phyloP scores from a whole-genome alignment of 2,329 filamentous ascomycete genomes.

The Claviceps pazoutovae region DNA sequence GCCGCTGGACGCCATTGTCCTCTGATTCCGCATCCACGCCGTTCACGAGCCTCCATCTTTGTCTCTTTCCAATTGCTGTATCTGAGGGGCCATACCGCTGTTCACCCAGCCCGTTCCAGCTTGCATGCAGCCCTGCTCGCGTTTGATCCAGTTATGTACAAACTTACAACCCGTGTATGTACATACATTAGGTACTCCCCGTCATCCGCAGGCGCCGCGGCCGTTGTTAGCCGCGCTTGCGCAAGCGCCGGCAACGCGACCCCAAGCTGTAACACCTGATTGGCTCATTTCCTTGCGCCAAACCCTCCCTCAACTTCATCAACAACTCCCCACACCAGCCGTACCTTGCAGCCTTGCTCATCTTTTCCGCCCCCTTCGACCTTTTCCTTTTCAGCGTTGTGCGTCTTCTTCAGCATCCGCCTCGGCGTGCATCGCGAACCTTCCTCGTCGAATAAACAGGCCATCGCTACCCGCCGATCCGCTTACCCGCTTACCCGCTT shows the following conservation, averaged over 20 bases:
- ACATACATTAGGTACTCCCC: no score
- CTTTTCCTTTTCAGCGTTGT: not conserved
- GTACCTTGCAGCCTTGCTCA: not conserved
- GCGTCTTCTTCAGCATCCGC: not conserved
- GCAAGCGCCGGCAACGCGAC: not conserved
- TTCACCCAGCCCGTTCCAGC: not conserved
- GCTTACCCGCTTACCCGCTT: no score
- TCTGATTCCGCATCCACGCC: no score
- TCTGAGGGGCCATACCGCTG: not conserved
- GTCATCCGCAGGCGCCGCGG: no score
- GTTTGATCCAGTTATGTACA: no score
- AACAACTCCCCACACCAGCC: not conserved
- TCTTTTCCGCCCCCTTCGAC: not conserved
- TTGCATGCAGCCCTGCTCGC: not conserved
- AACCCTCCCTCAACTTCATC: not conserved
- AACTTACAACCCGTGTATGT: no score
- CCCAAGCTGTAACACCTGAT: conserved; percentile 1
- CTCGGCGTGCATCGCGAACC: not conserved
- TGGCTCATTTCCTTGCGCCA: not conserved
- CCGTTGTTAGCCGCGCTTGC: not conserved
- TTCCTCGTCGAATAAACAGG: not conserved
- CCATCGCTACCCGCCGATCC: not conserved
- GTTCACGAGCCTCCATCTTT: not conserved
- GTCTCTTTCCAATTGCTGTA: not conserved
- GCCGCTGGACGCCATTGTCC: not conserved